Evolutionary conservation across 108 stramenopile genomes (phyloP), one percentile per base, ranked within the genome.

Genomic region (Craspedostauros australis): DNA sequence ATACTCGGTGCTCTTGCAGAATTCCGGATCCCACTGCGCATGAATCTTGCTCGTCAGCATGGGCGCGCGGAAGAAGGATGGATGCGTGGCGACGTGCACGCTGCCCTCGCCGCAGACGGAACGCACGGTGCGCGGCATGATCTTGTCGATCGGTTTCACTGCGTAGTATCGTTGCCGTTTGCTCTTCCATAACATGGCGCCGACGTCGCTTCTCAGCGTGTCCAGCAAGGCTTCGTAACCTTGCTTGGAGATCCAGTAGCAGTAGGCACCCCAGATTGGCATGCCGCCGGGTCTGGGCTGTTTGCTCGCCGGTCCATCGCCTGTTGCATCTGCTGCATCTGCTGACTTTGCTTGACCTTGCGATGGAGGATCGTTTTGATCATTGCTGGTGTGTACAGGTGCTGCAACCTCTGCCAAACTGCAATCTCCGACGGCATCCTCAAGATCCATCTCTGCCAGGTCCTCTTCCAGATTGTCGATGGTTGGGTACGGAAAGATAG

Each of bases 11-110:
- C 70, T 76, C 27, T 80, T 70, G 60, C 89, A 87, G 48, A 91
- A 91, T 21, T 70, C 81, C 26, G 72, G 52, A 50, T 91, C 89
- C 82, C 82, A 86, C 25, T 87, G 65, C 11, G 51, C 56, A 60
- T 91, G 89, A 29, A 91, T 73, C 41, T 80, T 71, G 60, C 78
- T 80, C 42, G 76, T 81, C 38, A 93, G 65, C 91, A 93, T 93
- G 43, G 91, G 91, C 31, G 84, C 81, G 36, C 91, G 62, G 34
- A 89, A 88, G 51, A 89, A 85, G 14, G 83, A 76, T 2, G 88
- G 86, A 40, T 77, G 64, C 0, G 73, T 66, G 4, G 79, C 32
- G 14, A 86, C 37, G 57, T 80, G 84, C 21, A 93, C 75, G 24
- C 44, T 29, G 24, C 52, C 41, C 5, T 59, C 36, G 16, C 83